These are phyloP conservation scores for Hortiboletus rubellus DNA, from an alignment of 1,284 basidiomycete genomes.

Conservation along the genomic window DNA sequence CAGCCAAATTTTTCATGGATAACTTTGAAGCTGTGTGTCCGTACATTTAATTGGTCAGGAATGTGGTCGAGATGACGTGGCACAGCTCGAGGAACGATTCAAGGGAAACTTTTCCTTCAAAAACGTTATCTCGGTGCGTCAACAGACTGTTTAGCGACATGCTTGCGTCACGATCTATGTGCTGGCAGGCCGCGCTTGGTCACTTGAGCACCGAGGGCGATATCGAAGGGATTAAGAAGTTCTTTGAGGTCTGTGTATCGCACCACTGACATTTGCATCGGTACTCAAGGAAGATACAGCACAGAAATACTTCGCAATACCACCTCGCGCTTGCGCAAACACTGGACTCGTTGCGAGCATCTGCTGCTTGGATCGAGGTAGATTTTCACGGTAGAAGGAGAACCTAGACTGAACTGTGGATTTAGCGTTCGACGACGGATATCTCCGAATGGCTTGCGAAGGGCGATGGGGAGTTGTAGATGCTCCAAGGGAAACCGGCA, in stretches of 20 bases:
- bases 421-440: slow-evolving; percentile 57
- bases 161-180: background rate
- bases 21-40: slow-evolving; percentile 62
- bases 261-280: background rate
- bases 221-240: slow-evolving; percentile 60
- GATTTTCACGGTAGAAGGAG: slow-evolving; percentile 13
- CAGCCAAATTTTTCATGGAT: slow-evolving; percentile 50
- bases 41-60: background rate
- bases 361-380: slow-evolving; percentile 60
- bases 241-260: slow-evolving; percentile 56
- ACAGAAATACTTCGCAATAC: slow-evolving; percentile 66
- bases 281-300: slow-evolving; percentile 37
- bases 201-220: slow-evolving; percentile 71
- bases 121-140: slow-evolving; percentile 50
- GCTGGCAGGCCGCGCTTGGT: slow-evolving; percentile 55
- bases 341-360: slow-evolving; percentile 63
- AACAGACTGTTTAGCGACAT: background rate
- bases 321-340: slow-evolving; percentile 63
- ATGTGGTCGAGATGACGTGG: slow-evolving; percentile 21
- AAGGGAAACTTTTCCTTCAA: slow-evolving; percentile 65
- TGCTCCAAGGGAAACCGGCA: background rate
- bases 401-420: background rate
- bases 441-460: slow-evolving; percentile 60
- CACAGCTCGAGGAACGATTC: slow-evolving; percentile 69
- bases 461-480: slow-evolving; percentile 23